These are phyloP conservation scores for Plasmodium vivax DNA, from an alignment of 169 alveolate species.

Conservation along the genomic window DNA sequence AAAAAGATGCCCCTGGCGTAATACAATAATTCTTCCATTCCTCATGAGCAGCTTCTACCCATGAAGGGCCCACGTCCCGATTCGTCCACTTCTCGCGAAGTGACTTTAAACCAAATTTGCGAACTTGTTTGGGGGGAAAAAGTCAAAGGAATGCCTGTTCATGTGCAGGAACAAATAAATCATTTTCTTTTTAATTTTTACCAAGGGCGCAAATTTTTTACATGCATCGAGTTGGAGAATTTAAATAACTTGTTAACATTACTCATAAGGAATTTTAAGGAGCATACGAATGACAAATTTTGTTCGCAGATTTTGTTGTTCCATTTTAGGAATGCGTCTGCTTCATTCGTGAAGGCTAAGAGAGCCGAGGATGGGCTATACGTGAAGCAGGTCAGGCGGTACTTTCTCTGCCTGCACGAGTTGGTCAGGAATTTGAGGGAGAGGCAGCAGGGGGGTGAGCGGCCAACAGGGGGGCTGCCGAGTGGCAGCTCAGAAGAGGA, in stretches of 20 bases:
- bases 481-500: background rate
- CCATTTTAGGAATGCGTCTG: constrained; percentile 26
- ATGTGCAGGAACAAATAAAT: background rate
- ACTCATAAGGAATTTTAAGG: constrained; percentile 32
- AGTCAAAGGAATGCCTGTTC: background rate
- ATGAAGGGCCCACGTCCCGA: background rate
- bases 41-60: background rate
- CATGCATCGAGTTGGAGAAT: background rate
- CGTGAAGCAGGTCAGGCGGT: background rate
- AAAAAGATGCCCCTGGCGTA: background rate
- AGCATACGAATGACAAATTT: background rate
- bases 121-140: background rate
- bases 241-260: constrained; percentile 26
- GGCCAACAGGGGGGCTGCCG: background rate
- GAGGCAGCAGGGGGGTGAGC: background rate
- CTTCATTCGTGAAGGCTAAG: constrained; percentile 12
- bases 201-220: background rate
- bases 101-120: constrained; percentile 5
- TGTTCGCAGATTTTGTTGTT: background rate
- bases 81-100: background rate
- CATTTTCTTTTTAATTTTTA: constrained; percentile 34
- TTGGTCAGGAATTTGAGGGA: constrained; percentile 16
- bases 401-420: constrained; percentile 8
- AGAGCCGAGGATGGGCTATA: constrained; percentile 17
- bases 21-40: background rate